Conservation (phyloP, 192 early-diverging fungal genomes). For the Ambispora gerdemannii region DNA sequence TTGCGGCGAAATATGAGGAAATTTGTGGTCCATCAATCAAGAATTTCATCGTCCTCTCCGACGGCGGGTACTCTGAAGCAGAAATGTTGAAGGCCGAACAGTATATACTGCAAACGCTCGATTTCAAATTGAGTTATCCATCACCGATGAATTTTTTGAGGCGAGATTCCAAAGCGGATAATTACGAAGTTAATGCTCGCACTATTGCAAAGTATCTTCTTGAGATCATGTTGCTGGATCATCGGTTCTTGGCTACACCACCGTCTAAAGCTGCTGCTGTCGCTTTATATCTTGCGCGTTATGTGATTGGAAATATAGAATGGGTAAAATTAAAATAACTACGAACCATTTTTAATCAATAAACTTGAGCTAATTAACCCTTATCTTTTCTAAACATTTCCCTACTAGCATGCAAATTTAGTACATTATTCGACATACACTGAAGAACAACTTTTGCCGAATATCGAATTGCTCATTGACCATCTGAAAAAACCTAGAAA, state of each 20-base stretch:
- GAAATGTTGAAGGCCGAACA: slow-evolving; percentile 92
- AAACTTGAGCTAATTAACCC: background rate
- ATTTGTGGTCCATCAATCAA: slow-evolving; percentile 75
- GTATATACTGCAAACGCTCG: slow-evolving; percentile 82
- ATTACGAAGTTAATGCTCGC: slow-evolving; percentile 87
- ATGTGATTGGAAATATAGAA: slow-evolving; percentile 66
- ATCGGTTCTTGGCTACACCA: slow-evolving; percentile 65
- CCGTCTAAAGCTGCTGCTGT: slow-evolving; percentile 80
- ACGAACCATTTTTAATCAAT: background rate
- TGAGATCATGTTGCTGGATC: slow-evolving; percentile 89
- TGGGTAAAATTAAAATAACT: slow-evolving; percentile 59
- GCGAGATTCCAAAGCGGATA: slow-evolving; percentile 82
- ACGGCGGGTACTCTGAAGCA: slow-evolving; percentile 70
- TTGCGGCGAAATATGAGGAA: slow-evolving; percentile 97
- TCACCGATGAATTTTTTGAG: slow-evolving; percentile 92
- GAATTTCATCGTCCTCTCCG: slow-evolving; percentile 85
- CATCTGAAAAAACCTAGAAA: slow-evolving; percentile 54
- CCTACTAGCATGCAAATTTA: slow-evolving; percentile 57
- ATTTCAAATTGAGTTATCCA: slow-evolving; percentile 86
- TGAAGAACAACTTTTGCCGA: slow-evolving; percentile 60
- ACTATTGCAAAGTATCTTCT: slow-evolving; percentile 94
- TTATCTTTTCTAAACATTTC: background rate
- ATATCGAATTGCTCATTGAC: slow-evolving; percentile 67
- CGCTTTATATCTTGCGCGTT: slow-evolving; percentile 72
- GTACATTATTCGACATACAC: slow-evolving; percentile 79